Percentiles rank a stretch among this genome's conserved stretches.
Evolutionary conservation across 2,329 filamentous ascomycete species (phyloP).

Genomic region (Aspergillus novofumigatus): DNA sequence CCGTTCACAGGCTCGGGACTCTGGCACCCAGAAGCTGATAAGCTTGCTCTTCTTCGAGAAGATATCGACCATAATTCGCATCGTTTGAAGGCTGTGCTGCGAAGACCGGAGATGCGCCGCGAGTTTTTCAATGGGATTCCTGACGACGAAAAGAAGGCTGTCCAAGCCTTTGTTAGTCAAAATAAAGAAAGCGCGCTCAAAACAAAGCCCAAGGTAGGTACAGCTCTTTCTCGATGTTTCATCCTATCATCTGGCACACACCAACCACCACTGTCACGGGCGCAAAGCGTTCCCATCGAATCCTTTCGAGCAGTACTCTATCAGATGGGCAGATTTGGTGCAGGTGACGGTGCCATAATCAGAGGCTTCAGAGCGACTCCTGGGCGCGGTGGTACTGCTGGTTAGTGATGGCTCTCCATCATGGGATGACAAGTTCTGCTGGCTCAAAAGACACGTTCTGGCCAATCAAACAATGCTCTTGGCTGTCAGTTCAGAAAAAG

Average conservation of each 20-base stretch:
- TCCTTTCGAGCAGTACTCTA: background rate
- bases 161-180: constrained; percentile 65
- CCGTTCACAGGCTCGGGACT: constrained; percentile 64
- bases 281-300: background rate
- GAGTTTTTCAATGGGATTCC: constrained; percentile 59
- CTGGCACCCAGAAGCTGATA: constrained; percentile 69
- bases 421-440: background rate
- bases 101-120: constrained; percentile 56
- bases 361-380: background rate
- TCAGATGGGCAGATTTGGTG: background rate
- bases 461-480: background rate
- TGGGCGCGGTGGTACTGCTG: background rate
- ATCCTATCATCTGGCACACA: background rate
- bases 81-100: constrained; percentile 65
- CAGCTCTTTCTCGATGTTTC: background rate
- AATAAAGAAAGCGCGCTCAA: constrained; percentile 77
- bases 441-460: background rate
- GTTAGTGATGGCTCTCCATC: background rate
- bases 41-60: constrained; percentile 64
- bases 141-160: constrained; percentile 54
- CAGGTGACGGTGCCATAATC: background rate
- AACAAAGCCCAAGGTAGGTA: constrained; percentile 74
- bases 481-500: background rate
- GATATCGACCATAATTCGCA: constrained; percentile 71
- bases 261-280: background rate